These are phyloP conservation scores for Candida peoriensis DNA, from an alignment of 805 yeast species.

Conservation along the genomic window DNA sequence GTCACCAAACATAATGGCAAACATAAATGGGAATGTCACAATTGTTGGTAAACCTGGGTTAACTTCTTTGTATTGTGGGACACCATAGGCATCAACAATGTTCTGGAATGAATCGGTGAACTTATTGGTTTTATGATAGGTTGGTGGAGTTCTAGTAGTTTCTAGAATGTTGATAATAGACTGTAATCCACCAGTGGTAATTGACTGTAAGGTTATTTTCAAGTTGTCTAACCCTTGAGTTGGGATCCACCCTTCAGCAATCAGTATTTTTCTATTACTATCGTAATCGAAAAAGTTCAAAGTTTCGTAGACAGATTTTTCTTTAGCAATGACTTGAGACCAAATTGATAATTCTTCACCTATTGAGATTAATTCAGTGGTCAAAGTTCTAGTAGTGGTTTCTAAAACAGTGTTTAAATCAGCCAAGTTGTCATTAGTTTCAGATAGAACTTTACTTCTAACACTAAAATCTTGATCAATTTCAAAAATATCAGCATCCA, in stretches of 20 bases:
- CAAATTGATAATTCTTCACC: constrained; percentile 72
- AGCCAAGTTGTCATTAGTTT: constrained; percentile 54
- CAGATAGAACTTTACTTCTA: constrained; percentile 59
- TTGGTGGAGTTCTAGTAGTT: constrained; percentile 83
- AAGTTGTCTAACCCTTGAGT: constrained; percentile 58
- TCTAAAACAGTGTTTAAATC: constrained; percentile 57
- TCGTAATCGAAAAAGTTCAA: constrained; percentile 79
- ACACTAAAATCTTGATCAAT: constrained; percentile 46
- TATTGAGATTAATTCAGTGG: constrained; percentile 72
- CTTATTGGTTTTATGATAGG: constrained; percentile 88
- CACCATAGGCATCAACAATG: constrained; percentile 93
- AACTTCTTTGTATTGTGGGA: constrained; percentile 88
- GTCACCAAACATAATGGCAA: constrained; percentile 99
- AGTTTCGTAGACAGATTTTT: constrained; percentile 77
- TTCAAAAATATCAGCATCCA: constrained; percentile 76
- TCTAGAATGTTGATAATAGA: constrained; percentile 54
- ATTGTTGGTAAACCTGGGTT: constrained; percentile 95
- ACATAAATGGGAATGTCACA: constrained; percentile 96
- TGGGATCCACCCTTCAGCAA: constrained; percentile 98
- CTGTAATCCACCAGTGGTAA: constrained; percentile 61
- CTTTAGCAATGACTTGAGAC: constrained; percentile 65
- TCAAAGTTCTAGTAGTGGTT: constrained; percentile 64
- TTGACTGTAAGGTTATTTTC: constrained; percentile 60
- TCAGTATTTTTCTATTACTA: constrained; percentile 66
- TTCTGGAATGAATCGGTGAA: constrained; percentile 90